phyloP scores from a whole-genome alignment of 768 basidiomycete genomes.

The Melanogaster broomeanus region DNA sequence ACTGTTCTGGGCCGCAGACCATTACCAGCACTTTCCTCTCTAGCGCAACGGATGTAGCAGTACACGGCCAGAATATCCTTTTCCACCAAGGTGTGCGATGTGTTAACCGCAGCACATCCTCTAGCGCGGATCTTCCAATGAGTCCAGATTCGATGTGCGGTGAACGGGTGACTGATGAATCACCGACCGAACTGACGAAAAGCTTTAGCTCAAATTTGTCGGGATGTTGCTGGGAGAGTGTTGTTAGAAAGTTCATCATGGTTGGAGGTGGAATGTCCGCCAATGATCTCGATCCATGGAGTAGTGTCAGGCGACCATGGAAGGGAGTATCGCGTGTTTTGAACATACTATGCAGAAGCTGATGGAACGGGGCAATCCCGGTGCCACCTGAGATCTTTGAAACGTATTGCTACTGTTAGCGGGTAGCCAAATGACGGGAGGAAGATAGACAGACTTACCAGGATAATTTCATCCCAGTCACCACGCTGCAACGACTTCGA shows the following conservation, averaged over 20 bases:
- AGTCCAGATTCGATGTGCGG: conserved; percentile 47
- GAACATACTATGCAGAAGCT: conserved; percentile 64
- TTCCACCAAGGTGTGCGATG: conserved; percentile 32
- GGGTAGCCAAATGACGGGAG: neutral
- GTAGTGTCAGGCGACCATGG: conserved; percentile 63
- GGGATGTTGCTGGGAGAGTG: conserved; percentile 51
- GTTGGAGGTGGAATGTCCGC: conserved; percentile 69
- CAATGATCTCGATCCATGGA: conserved; percentile 67
- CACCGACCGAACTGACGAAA: conserved; percentile 56
- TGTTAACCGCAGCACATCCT: conserved; percentile 39
- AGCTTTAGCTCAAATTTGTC: conserved; percentile 56
- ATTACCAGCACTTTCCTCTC: conserved; percentile 61
- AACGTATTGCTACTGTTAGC: neutral
- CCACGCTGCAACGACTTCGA: conserved; percentile 42
- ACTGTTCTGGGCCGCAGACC: conserved; percentile 87
- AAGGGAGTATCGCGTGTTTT: conserved; percentile 23
- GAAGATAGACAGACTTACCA: conserved; percentile 46
- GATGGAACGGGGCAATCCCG: conserved; percentile 84
- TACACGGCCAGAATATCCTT: conserved; percentile 17
- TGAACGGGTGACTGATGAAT: conserved; percentile 15
- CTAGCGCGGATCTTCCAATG: conserved; percentile 53
- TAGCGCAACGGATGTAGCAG: conserved; percentile 3
- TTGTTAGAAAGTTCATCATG: conserved; percentile 54
- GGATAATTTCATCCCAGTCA: conserved; percentile 77
- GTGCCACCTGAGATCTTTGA: conserved; percentile 83